Base-by-base conservation (phyloP, 129 eudicot species). In the Saposhnikovia divaricata region DNA sequence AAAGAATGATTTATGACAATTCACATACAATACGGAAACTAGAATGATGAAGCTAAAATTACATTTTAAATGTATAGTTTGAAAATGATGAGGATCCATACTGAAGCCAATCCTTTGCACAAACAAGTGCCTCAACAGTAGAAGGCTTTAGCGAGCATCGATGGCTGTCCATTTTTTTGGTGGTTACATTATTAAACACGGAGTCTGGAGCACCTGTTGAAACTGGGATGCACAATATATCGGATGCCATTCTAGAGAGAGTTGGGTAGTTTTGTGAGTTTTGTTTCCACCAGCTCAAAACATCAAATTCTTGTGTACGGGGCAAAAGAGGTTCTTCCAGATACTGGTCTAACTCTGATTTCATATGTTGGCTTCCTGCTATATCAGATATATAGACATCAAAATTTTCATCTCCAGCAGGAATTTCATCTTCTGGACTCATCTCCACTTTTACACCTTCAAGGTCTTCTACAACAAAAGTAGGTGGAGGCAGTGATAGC, bases 31-130 rank as follows among this genome's bases (percentile, higher is more conserved):
- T 7, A 57, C 0, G 66, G 28, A 19, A 57, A 57, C 66, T 8
- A 23, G 31, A 23, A 57, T 23, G 31, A 14, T 2, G 4, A 23
- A 23, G 68, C 69, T 61, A 61, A 25, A 10, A 25, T 61, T 61
- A 61, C 34, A 61, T 61, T 25, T 61, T 9, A n/a, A 10, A 61
- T n/a, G 69, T 21, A 59, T n/a, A 25, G 69, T 61, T 28, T 3
- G 34, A 10, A 61, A n/a, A n/a, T 61, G 15, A 61, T 9, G 34
- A 61, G 34, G 84, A 81, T 57, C 86, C 93, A 77, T 84, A 61
- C 74, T 80, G 90, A 80, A 95, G 85, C 99, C 99, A 95, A 83
- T 95, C 92, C 77, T 95, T 95, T 0, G 96, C 87, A 84, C 99
- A 95, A 31, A 88, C 43, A 46, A 95, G 81, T 21, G 99, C 96